Conservation (phyloP, 2,329 filamentous ascomycete species). For the Cyclaneusma minus region DNA sequence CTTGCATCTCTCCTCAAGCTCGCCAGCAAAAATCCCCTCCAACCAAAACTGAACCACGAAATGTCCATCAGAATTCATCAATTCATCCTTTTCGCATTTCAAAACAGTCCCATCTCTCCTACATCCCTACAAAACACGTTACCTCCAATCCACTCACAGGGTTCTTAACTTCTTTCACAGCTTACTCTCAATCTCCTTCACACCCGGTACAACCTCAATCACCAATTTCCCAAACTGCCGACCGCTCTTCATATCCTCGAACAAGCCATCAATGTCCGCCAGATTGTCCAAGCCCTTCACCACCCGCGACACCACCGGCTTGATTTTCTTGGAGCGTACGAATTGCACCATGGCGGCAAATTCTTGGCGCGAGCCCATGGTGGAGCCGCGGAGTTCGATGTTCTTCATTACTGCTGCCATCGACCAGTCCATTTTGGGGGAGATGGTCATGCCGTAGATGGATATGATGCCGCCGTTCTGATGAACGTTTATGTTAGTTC, state of each 20-base stretch:
- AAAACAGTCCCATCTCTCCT: too few relatives aligned
- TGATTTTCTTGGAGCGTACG: slow-evolving; percentile 56
- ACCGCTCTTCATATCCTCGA: slow-evolving; percentile 75
- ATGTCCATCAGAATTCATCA: too few relatives aligned
- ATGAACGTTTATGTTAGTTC: too few relatives aligned
- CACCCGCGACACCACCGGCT: slow-evolving; percentile 61
- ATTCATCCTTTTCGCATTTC: too few relatives aligned
- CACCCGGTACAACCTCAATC: slow-evolving; percentile 45
- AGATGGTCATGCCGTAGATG: slow-evolving; percentile 81
- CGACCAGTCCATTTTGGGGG: slow-evolving; percentile 71
- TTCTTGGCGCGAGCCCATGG: slow-evolving; percentile 83
- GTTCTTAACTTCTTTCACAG: too few relatives aligned
- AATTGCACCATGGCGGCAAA: slow-evolving; percentile 86
- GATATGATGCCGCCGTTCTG: slow-evolving; percentile 59
- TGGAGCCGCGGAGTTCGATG: slow-evolving; percentile 70
- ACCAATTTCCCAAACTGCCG: slow-evolving; percentile 90
- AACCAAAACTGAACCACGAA: too few relatives aligned
- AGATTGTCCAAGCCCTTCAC: slow-evolving; percentile 61
- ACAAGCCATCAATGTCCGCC: slow-evolving; percentile 65
- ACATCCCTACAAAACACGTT: too few relatives aligned
- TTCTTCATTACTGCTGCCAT: slow-evolving; percentile 80
- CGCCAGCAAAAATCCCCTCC: too few relatives aligned
- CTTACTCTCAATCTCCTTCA: slow-evolving; percentile 2
- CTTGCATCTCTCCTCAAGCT: too few relatives aligned
- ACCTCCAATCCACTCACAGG: too few relatives aligned